Conservation (phyloP, 225 moss, liverwort and hornwort genomes). For the Thuidium tamariscinum region DNA sequence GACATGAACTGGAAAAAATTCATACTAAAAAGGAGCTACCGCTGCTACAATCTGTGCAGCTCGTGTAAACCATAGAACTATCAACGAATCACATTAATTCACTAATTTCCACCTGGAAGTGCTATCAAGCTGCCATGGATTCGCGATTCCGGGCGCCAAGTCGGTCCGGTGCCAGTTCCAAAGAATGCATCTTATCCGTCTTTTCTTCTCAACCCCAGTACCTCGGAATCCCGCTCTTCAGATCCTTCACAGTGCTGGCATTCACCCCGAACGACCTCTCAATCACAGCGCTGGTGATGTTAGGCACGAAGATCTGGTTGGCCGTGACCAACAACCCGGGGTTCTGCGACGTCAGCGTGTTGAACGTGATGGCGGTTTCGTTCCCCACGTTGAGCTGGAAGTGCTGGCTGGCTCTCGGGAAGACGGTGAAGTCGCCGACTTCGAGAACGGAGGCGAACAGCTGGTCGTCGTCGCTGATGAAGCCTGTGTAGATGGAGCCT, state of each 20-base stretch:
- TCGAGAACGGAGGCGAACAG: neutral
- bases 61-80: no score
- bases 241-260: neutral
- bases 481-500: neutral
- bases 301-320: neutral
- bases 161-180: neutral
- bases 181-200: neutral
- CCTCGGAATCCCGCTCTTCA: neutral
- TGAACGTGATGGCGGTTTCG: neutral
- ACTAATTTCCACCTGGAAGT: no score
- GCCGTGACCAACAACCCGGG: neutral
- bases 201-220: neutral
- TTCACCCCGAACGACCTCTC: neutral
- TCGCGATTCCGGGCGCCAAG: neutral
- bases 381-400: neutral
- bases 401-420: neutral
- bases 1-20: no score
- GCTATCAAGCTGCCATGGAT: neutral
- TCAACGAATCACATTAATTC: no score
- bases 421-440: neutral
- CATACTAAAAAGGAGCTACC: no score
- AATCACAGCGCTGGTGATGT: neutral
- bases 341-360: neutral
- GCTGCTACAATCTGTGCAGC: no score
- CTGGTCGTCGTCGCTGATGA: neutral